Evolutionary conservation across 2,329 filamentous ascomycete genomes (phyloP).

Genomic region (Cladorrhinum sp.): DNA sequence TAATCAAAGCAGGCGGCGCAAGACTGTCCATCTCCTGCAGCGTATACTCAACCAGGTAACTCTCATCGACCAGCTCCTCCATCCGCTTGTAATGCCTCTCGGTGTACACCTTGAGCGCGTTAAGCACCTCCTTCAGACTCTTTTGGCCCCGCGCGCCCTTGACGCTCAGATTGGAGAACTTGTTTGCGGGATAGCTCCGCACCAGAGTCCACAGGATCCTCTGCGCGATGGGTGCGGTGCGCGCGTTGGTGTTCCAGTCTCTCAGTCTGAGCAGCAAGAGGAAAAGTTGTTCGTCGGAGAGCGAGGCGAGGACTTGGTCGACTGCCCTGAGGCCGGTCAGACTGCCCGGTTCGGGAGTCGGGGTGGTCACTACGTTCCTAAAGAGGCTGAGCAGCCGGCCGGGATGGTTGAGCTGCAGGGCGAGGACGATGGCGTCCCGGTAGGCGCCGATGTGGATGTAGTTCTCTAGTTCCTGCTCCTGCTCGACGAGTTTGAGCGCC

Average conservation of each 20-base stretch:
- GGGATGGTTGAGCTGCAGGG: conserved; percentile 91
- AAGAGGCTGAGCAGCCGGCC: conserved; percentile 82
- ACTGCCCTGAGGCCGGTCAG: conserved; percentile 66
- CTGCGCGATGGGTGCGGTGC: conserved; percentile 81
- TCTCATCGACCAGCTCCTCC: conserved; percentile 90
- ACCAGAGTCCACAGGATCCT: conserved; percentile 77
- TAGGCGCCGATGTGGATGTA: conserved; percentile 86
- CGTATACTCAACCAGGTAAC: conserved; percentile 91
- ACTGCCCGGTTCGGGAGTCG: conserved; percentile 58
- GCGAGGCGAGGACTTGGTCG: conserved; percentile 74
- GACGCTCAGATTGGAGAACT: conserved; percentile 68
- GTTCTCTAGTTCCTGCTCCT: conserved; percentile 92
- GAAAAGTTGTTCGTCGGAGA: conserved; percentile 85
- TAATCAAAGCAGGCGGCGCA: conserved; percentile 36
- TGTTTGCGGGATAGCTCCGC: conserved; percentile 73
- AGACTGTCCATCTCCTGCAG: conserved; percentile 86
- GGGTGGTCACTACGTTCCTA: conserved; percentile 68
- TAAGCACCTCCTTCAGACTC: conserved; percentile 77
- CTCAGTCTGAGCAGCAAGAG: conserved; percentile 75
- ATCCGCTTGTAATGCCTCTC: conserved; percentile 88
- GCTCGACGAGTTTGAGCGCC: conserved; percentile 74
- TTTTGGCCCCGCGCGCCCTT: conserved; percentile 56
- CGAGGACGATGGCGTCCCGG: conserved; percentile 87
- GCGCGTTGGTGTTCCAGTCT: conserved; percentile 97
- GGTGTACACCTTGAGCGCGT: conserved; percentile 85